Percentiles rank a stretch among this genome's conserved stretches.
Evolutionary conservation across 345 rosid genomes (phyloP).

Genomic region (Pugionium cornutum): DNA sequence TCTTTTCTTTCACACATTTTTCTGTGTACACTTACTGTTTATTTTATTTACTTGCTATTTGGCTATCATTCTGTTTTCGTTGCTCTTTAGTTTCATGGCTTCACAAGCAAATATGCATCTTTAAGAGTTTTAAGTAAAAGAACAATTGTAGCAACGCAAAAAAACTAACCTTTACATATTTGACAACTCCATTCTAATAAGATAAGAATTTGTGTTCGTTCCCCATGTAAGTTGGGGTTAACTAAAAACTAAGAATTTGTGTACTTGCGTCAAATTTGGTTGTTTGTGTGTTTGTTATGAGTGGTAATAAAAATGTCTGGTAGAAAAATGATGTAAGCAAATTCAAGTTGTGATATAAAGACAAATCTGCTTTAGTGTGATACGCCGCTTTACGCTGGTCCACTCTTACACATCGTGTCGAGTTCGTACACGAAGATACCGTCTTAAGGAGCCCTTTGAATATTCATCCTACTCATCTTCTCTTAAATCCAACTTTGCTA

Average conservation of each 20-base stretch:
- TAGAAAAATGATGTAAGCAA: conserved; percentile 4
- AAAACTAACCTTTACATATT: no score
- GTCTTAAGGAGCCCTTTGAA: conserved; percentile 21
- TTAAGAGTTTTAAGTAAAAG: no score
- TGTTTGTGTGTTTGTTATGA: not conserved
- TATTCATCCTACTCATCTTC: conserved; percentile 18
- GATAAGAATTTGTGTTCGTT: no score
- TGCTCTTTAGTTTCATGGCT: no score
- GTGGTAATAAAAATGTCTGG: not conserved
- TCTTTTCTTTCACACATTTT: conserved; percentile 22
- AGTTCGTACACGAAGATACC: conserved; percentile 20
- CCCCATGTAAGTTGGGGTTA: no score
- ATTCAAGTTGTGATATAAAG: conserved; percentile 19
- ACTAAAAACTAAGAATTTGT: not conserved
- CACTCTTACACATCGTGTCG: conserved; percentile 18
- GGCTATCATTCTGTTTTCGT: conserved; percentile 14
- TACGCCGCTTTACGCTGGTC: conserved; percentile 18
- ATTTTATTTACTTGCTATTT: conserved; percentile 18
- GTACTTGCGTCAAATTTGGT: not conserved
- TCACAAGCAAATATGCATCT: no score
- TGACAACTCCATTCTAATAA: no score
- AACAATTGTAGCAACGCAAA: no score
- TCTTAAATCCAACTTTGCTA: conserved; percentile 17
- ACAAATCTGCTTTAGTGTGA: conserved; percentile 23
- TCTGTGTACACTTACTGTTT: conserved; percentile 32